These are phyloP conservation scores for Cadophora sp. DNA, from an alignment of 2,329 filamentous ascomycete genomes.

Conservation along the genomic window DNA sequence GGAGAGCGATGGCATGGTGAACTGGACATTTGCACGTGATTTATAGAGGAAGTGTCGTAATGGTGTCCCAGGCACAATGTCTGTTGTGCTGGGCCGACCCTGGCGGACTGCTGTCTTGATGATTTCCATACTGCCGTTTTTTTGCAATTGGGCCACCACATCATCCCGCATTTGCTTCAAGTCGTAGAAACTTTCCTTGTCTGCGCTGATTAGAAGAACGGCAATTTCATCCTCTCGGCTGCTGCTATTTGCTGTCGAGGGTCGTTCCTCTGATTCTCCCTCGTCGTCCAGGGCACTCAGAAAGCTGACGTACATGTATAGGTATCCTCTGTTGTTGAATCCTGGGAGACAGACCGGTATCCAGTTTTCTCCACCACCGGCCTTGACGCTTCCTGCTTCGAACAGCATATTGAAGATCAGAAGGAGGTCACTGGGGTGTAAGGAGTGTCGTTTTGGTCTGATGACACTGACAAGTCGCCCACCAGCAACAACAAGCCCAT, in stretches of 20 bases:
- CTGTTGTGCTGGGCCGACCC: slow-evolving; percentile 74
- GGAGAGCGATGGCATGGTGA: slow-evolving; percentile 84
- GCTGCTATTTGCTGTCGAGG: slow-evolving; percentile 70
- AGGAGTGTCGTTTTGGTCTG: slow-evolving; percentile 89
- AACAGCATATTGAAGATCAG: slow-evolving; percentile 99
- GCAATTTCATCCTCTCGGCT: slow-evolving; percentile 82
- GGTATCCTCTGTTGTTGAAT: slow-evolving; percentile 95
- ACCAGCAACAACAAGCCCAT: slow-evolving; percentile 91
- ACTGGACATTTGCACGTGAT: slow-evolving; percentile 92
- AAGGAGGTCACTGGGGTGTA: slow-evolving; percentile 94
- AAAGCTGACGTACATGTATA: slow-evolving; percentile 99
- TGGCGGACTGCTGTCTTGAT: slow-evolving; percentile 74
- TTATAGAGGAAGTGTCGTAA: slow-evolving; percentile 96
- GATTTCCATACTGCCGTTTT: slow-evolving; percentile 75
- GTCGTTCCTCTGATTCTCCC: slow-evolving; percentile 52
- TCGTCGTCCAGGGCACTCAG: slow-evolving; percentile 67
- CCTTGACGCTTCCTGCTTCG: slow-evolving; percentile 89
- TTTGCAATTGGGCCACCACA: slow-evolving; percentile 72
- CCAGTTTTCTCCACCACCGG: slow-evolving; percentile 96
- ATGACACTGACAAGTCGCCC: slow-evolving; percentile 94
- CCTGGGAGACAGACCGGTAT: slow-evolving; percentile 94
- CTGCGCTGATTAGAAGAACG: slow-evolving; percentile 88
- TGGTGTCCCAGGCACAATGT: slow-evolving; percentile 80
- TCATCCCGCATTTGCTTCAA: slow-evolving; percentile 76
- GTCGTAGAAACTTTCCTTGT: slow-evolving; percentile 93